Conservation (phyloP, 2,329 filamentous ascomycete genomes). For the Magnaporthiopsis incrustans region DNA sequence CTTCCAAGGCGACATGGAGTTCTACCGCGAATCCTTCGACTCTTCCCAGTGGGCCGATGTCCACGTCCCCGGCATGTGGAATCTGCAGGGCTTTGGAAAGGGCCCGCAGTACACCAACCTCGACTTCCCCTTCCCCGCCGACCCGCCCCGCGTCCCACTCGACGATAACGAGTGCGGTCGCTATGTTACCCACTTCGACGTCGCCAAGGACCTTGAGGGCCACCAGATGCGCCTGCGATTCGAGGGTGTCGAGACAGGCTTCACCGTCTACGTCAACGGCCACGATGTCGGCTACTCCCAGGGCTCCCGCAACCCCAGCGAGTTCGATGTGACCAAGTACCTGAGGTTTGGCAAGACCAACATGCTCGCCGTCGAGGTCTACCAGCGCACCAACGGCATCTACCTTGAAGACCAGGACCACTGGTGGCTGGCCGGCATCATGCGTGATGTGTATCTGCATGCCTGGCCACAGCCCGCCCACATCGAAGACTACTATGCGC, state of each 20-base stretch:
- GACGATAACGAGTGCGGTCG: conserved; percentile 58
- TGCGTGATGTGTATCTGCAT: conserved; percentile 59
- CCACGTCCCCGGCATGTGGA: conserved; percentile 62
- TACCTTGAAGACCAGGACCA: conserved; percentile 66
- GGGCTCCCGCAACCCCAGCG: conserved; percentile 60
- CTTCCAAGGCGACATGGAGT: conserved; percentile 33
- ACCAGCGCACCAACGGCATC: conserved; percentile 62
- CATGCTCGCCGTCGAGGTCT: conserved; percentile 55
- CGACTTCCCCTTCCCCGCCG: conserved; percentile 57
- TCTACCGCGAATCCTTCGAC: conserved; percentile 28
- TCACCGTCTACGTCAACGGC: conserved; percentile 63
- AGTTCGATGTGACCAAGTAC: conserved; percentile 59
- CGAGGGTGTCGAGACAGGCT: conserved; percentile 65
- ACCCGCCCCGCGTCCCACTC: conserved; percentile 56
- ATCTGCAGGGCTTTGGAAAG: conserved; percentile 56
- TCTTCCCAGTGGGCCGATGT: conserved; percentile 40
- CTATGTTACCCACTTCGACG: conserved; percentile 49
- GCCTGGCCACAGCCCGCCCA: conserved; percentile 38
- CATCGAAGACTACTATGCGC: conserved; percentile 32
- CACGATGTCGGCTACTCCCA: conserved; percentile 61
- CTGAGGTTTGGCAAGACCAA: conserved; percentile 34
- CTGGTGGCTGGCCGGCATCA: conserved; percentile 62
- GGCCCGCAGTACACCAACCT: conserved; percentile 64
- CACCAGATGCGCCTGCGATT: conserved; percentile 57
- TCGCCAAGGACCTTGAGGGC: conserved; percentile 35